Percentiles rank a stretch among this genome's conserved stretches.
These are phyloP conservation scores for Rhodotorula taiwanensis DNA, from an alignment of 768 basidiomycete genomes.

Conservation along the genomic window DNA sequence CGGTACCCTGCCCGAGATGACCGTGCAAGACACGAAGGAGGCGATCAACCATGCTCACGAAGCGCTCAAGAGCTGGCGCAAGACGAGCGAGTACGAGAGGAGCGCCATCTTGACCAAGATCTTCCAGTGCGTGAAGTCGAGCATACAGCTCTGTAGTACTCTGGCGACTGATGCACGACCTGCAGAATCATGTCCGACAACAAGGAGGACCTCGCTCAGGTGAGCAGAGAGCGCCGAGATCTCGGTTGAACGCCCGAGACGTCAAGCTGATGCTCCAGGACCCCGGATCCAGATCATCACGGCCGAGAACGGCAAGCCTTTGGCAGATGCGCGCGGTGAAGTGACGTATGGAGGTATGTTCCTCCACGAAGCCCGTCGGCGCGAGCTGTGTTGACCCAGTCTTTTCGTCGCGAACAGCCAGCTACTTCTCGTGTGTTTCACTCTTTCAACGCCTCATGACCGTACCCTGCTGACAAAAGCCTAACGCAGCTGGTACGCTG, in stretches of 20 bases:
- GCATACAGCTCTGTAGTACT: neutral
- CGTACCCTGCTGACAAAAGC: too few species aligned
- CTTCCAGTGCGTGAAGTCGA: slow-evolving; percentile 47
- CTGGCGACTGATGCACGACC: neutral
- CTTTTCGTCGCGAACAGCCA: slow-evolving; percentile 44
- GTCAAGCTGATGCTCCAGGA: neutral
- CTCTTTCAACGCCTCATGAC: neutral
- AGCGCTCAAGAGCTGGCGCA: slow-evolving; percentile 79
- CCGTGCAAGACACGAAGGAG: slow-evolving; percentile 67
- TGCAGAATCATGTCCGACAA: slow-evolving; percentile 65
- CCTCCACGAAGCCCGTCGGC: too few species aligned
- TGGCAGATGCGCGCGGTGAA: slow-evolving; percentile 80
- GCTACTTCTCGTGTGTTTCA: slow-evolving; percentile 36
- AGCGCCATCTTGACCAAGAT: slow-evolving; percentile 79
- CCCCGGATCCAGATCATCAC: slow-evolving; percentile 46
- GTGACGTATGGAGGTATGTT: slow-evolving; percentile 75
- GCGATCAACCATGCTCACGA: slow-evolving; percentile 74
- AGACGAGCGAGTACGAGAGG: slow-evolving; percentile 73
- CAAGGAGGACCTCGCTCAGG: slow-evolving; percentile 73
- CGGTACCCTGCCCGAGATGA: slow-evolving; percentile 85
- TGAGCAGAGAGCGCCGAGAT: slow-evolving; percentile 52
- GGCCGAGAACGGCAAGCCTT: slow-evolving; percentile 89
- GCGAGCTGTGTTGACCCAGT: too few species aligned
- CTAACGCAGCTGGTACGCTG: slow-evolving; percentile 53
- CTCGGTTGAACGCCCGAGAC: neutral